phyloP scores from a whole-genome alignment of 2,329 filamentous ascomycete genomes.

The Daldinia sp. region DNA sequence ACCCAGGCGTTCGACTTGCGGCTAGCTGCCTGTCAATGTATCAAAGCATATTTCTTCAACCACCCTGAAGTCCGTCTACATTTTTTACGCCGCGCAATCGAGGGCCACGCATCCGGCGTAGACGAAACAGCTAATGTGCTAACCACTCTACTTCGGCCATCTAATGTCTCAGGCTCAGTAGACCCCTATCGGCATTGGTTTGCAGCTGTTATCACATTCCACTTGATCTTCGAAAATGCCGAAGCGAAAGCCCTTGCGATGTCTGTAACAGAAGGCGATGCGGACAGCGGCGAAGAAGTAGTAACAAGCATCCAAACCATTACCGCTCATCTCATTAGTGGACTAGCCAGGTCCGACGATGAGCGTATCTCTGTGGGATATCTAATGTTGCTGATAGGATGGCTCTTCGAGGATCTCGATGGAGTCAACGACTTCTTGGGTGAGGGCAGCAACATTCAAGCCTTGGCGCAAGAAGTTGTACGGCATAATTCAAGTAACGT shows the following conservation, averaged over 20 bases:
- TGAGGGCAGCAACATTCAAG: conserved; percentile 93
- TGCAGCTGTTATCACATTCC: conserved; percentile 86
- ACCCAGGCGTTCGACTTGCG: conserved; percentile 81
- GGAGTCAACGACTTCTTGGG: conserved; percentile 93
- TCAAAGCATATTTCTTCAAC: conserved; percentile 90
- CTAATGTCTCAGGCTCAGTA: conserved; percentile 68
- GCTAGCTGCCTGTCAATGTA: conserved; percentile 86
- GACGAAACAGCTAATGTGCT: conserved; percentile 91
- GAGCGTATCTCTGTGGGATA: conserved; percentile 85
- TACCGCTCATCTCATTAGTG: conserved; percentile 84
- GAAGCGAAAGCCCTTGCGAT: conserved; percentile 84
- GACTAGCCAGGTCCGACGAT: conserved; percentile 81
- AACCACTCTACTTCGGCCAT: conserved; percentile 80
- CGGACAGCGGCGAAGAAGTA: conserved; percentile 90
- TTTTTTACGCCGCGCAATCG: conserved; percentile 89
- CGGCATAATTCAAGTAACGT: conserved; percentile 72
- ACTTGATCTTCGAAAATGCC: conserved; percentile 83
- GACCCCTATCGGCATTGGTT: conserved; percentile 95
- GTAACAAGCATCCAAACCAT: conserved; percentile 93
- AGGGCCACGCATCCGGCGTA: conserved; percentile 80
- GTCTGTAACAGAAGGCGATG: conserved; percentile 88
- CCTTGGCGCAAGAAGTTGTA: conserved; percentile 78
- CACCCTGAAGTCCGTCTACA: conserved; percentile 86
- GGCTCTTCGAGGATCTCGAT: conserved; percentile 92
- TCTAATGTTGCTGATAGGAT: conserved; percentile 87